phyloP scores from a whole-genome alignment of 106 monocot species.

The Allium fistulosum region DNA sequence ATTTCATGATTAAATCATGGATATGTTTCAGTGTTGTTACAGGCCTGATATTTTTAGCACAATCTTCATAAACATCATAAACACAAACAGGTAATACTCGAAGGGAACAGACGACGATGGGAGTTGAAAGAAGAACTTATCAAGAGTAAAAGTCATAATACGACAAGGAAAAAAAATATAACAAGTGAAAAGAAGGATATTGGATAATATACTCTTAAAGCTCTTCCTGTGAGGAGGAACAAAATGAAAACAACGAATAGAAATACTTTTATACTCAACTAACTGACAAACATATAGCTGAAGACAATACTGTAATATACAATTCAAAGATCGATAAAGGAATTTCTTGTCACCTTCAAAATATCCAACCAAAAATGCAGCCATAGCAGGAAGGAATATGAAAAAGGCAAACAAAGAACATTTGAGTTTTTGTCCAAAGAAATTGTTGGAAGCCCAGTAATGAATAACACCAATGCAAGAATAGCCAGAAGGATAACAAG shows the following conservation, averaged over 20 bases:
- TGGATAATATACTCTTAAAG: constrained; percentile 65
- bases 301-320: not conserved
- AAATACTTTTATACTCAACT: not conserved
- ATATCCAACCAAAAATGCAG: constrained; percentile 82
- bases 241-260: constrained; percentile 35
- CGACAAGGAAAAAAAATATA: constrained; percentile 3
- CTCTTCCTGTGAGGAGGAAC: constrained; percentile 90
- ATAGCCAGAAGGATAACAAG: constrained; percentile 76
- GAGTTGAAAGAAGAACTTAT: constrained; percentile 95
- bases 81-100: constrained; percentile 92
- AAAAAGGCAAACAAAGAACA: constrained; percentile 78
- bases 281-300: not conserved
- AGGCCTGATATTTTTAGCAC: constrained; percentile 98
- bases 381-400: constrained; percentile 82
- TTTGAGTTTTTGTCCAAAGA: constrained; percentile 83
- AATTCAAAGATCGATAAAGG: not conserved
- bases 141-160: constrained; percentile 5
- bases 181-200: not conserved
- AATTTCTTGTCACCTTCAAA: constrained; percentile 48
- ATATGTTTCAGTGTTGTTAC: not conserved
- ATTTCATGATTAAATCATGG: too few species aligned
- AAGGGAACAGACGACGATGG: constrained; percentile 97
- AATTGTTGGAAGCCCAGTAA: constrained; percentile 93
- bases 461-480: constrained; percentile 76
- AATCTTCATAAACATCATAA: constrained; percentile 99